These are phyloP conservation scores for Miscanthus lutarioriparius DNA, from an alignment of 176 grass and related monocot species.

Conservation along the genomic window DNA sequence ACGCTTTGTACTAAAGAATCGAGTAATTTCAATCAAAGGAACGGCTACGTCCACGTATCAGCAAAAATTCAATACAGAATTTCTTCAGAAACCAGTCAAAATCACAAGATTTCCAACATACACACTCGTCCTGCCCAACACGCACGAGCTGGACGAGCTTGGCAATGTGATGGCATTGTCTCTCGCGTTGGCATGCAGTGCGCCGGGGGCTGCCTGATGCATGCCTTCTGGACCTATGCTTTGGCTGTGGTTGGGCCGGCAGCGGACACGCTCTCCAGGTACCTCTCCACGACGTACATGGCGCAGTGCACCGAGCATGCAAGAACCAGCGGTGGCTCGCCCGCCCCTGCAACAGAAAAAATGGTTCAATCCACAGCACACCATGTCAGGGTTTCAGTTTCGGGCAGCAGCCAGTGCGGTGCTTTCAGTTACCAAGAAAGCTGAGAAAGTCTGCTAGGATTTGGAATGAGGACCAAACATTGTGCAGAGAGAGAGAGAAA, in stretches of 20 bases:
- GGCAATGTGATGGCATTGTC: no score
- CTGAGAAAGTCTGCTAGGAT: neutral
- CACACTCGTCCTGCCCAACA: no score
- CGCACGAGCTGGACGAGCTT: no score
- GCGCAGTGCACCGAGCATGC: conserved; percentile 91
- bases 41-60: no score
- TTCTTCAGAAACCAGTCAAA: no score
- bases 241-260: neutral
- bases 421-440: neutral
- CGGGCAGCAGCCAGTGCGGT: neutral
- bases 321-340: conserved; percentile 82
- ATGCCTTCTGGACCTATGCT: neutral
- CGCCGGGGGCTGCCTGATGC: neutral
- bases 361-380: neutral
- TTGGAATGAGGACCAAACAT: no score
- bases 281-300: conserved; percentile 74
- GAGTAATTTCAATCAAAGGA: no score
- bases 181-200: no score
- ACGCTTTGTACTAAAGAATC: no score
- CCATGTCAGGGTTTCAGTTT: neutral
- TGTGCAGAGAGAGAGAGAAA: neutral
- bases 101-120: no score
- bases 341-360: conserved; percentile 50
- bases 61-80: no score
- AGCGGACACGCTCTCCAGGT: conserved; percentile 44